phyloP scores from a whole-genome alignment of 2,329 filamentous ascomycete genomes.

The Pseudogymnoascus sp. region DNA sequence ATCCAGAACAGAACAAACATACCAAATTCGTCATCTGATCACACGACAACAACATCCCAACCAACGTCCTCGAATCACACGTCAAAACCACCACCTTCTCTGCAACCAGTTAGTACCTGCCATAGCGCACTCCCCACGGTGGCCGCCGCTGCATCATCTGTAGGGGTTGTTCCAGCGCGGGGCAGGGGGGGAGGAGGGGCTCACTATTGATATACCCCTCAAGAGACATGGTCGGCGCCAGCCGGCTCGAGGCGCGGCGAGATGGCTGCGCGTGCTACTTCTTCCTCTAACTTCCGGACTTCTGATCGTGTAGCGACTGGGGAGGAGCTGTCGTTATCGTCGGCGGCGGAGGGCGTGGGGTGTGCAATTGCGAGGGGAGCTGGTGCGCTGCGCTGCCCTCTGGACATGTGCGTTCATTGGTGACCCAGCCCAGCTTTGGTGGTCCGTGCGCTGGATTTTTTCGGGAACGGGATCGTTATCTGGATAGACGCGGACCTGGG shows the following conservation, averaged over 20 bases:
- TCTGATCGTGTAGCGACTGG: background rate
- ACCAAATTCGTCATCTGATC: conserved; percentile 89
- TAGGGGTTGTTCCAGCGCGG: background rate
- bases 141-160: conserved; percentile 16
- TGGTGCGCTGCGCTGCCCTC: background rate
- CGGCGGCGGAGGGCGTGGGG: background rate
- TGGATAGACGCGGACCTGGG: background rate
- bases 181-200: conserved; percentile 21
- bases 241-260: conserved; percentile 19
- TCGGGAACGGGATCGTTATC: background rate
- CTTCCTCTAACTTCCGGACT: background rate
- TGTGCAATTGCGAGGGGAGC: background rate
- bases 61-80: conserved; percentile 79
- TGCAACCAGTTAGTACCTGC: conserved; percentile 39
- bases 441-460: conserved; percentile 1
- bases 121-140: conserved; percentile 24
- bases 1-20: conserved; percentile 23
- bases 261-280: conserved; percentile 20
- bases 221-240: conserved; percentile 41
- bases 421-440: conserved; percentile 4
- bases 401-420: conserved; percentile 9
- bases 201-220: conserved; percentile 48
- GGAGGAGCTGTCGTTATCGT: background rate
- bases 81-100: conserved; percentile 91
- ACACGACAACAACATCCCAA: conserved; percentile 76